A percentile compares a stretch with the other conserved stretches of the same genome.
phyloP scores from a whole-genome alignment of 768 basidiomycete species.

The Tricholoma terreum region DNA sequence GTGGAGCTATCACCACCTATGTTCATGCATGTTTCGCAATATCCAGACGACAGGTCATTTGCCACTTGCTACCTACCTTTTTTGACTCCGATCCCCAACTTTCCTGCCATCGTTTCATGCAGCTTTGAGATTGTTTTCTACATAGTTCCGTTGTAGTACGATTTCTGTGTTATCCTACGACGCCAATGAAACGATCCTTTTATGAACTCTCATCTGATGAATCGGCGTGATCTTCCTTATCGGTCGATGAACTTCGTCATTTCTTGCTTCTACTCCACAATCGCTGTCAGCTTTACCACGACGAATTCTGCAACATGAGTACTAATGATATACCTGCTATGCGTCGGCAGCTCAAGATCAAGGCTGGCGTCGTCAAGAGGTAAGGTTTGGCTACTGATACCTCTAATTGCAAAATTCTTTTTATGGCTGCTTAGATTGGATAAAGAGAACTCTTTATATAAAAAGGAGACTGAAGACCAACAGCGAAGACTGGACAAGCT shows the following conservation, averaged over 20 bases:
- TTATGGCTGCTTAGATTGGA: conserved; percentile 41
- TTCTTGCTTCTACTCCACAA: conserved; percentile 3
- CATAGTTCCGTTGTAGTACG: conserved; percentile 42
- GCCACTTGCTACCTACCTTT: conserved; percentile 9
- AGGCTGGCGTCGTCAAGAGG: conserved; percentile 65
- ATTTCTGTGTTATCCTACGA: conserved; percentile 43
- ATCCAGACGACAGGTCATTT: conserved; percentile 4
- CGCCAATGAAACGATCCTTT: conserved; percentile 32
- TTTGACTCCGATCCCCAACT: conserved; percentile 6
- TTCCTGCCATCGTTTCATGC: conserved; percentile 14
- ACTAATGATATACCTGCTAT: conserved; percentile 40
- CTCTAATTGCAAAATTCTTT: background rate
- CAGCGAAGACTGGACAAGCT: conserved; percentile 60
- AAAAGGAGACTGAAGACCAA: conserved; percentile 59
- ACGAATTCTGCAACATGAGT: conserved; percentile 37
- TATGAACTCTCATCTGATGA: conserved; percentile 5
- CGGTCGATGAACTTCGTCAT: background rate
- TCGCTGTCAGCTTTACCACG: conserved; percentile 1
- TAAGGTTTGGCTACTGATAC: conserved; percentile 23
- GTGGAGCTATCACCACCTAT: conserved; percentile 12
- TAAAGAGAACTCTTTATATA: conserved; percentile 69
- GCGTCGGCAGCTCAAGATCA: conserved; percentile 74
- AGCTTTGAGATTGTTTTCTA: conserved; percentile 33
- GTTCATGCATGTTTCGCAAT: conserved; percentile 12
- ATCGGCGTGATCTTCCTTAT: background rate